phyloP scores from a whole-genome alignment of 2,329 filamentous ascomycete species.

The Colletotrichum kahawae region DNA sequence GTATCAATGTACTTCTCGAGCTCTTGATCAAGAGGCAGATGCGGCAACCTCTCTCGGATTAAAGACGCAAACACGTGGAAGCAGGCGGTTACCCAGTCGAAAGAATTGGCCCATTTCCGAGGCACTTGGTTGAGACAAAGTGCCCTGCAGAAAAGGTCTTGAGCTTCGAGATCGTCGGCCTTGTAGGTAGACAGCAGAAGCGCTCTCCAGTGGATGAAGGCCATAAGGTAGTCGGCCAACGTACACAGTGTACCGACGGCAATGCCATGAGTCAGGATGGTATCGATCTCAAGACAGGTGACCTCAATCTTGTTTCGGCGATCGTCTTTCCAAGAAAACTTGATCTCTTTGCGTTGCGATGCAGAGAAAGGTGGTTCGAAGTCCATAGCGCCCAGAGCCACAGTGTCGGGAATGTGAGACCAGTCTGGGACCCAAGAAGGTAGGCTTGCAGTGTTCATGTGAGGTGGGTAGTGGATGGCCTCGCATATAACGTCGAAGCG shows the following conservation, averaged over 20 bases:
- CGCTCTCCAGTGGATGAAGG: slow-evolving; percentile 38
- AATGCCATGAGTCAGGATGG: slow-evolving; percentile 26
- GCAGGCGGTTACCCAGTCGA: slow-evolving; percentile 26
- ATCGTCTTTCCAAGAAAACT: slow-evolving; percentile 28
- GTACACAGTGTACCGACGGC: slow-evolving; percentile 32
- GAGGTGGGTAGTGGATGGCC: slow-evolving; percentile 34
- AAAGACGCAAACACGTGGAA: slow-evolving; percentile 26
- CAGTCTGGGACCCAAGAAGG: slow-evolving; percentile 42
- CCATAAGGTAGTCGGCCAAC: slow-evolving; percentile 36
- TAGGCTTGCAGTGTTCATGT: slow-evolving; percentile 28
- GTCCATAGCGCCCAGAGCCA: slow-evolving; percentile 23
- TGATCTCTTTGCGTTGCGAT: slow-evolving; percentile 17
- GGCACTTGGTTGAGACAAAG: slow-evolving; percentile 31
- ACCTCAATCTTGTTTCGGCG: slow-evolving; percentile 32
- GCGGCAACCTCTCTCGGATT: slow-evolving; percentile 24
- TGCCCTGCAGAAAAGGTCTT: slow-evolving; percentile 34
- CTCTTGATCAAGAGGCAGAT: slow-evolving; percentile 18
- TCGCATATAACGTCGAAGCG: slow-evolving; percentile 39
- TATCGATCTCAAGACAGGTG: slow-evolving; percentile 31
- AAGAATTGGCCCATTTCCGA: background rate
- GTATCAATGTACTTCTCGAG: slow-evolving; percentile 11
- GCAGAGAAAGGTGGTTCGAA: slow-evolving; percentile 26
- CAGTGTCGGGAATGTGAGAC: slow-evolving; percentile 27
- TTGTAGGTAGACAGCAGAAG: slow-evolving; percentile 24
- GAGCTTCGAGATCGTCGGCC: background rate